Base-by-base conservation (phyloP, 805 yeast species). In the Candida sonorensis region DNA sequence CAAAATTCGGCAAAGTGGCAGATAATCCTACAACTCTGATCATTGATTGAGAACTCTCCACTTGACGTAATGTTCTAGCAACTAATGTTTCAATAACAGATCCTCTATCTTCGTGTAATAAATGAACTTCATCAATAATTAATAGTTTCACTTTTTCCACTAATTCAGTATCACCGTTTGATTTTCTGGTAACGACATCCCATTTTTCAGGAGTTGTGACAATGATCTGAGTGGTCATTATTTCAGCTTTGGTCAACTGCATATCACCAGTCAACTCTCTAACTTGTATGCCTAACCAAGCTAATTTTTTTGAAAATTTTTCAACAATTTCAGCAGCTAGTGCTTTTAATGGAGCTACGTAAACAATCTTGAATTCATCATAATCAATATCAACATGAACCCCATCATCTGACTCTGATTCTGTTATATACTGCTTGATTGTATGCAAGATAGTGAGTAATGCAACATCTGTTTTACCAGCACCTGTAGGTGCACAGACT, bases 401-500 rank as follows among this genome's bases (percentile, higher is more conserved):
- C 1, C 67, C 66, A 15, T 67, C 76, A 4, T 61, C 70, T 2
- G 68, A 62, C 31, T 56, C 58, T 1, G 68, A 59, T 34, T 74
- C 75, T 0, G 74, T 68, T 0, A 77, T 68, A 52, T 70, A 80
- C 50, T 84, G 94, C 22, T 77, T 73, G 10, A 90, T 78, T 0
- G 92, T 74, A 48, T 82, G 90, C 32, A 88, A 61, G 40, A 88
- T 77, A 0, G 96, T 66, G 23, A 88, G 61, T 37, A 88, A 58
- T 0, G 97, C 97, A 17, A 88, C 90, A 56, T 88, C 96, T 0
- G 97, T 88, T 53, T 88, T 88, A 72, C 97, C 97, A 5, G 97
- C 95, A 68, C 97, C 97, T 0, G 97, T 88, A 1, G 97, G 97
- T 0, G 97, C 96, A 74, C 97, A 88, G 4, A 88, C 86, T 31